Base-by-base conservation (phyloP, 2,329 filamentous ascomycete species). In the Ophiostoma tasmaniense region DNA sequence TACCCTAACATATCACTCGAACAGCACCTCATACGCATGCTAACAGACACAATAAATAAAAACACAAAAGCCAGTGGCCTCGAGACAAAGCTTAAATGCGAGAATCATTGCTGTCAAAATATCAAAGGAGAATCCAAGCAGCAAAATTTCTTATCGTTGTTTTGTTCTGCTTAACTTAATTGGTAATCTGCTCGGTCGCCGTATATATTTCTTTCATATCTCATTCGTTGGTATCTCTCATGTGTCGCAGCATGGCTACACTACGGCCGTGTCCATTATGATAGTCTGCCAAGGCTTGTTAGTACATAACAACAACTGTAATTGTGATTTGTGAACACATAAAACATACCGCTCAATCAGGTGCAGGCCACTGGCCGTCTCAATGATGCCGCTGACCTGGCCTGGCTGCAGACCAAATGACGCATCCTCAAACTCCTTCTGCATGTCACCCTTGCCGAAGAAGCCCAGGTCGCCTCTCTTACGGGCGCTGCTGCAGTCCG, bases 381-480 rank as follows among this genome's bases (percentile, higher is more conserved):
- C 91, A 14, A 98, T 90, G 50, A 97, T 84, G 64, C 85, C 84
- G 80, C 93, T 97, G 76, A 98, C 88, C 80, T 97, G 87, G 42
- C 93, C 93, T 1, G 90, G 89, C 79, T 93, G 86, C 68, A 99
- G 83, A n/a, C 86, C 89, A 80, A 99, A 99, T 1, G 95, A 90
- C 4, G 93, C 93, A 69, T 97, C 92, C 81, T 99, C 95, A 76
- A 99, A 99, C 80, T 97, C 94, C 82, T 93, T 94, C 79, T 99
- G 95, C 95, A 99, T 99, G 76, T 98, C 94, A 35, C 93, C 92
- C 75, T 86, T 89, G 69, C 92, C 93, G 79, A 99, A 99, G 80
- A 93, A 97, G 25, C 95, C 95, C 81, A 99, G 81, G 78, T 99
- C 95, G 69, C 95, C 95, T 73, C 89, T 87, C 85, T 98, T 99